phyloP scores from a whole-genome alignment of 306 rosid species.

The Purshia tridentata region DNA sequence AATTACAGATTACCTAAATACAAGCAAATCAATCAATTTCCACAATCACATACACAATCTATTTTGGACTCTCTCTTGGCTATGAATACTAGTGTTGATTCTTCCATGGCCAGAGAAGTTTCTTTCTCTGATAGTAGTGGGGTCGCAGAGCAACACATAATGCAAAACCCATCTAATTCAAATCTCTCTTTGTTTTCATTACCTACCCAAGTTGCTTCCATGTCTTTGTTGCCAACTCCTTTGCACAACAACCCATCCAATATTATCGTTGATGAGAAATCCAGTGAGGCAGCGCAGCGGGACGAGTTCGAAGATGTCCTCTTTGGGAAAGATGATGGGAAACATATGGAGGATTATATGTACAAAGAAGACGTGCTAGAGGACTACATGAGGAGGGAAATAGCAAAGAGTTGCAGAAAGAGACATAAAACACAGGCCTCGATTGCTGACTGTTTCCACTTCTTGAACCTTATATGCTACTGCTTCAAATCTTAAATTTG shows the following conservation, averaged over 20 bases:
- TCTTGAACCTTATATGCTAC: constrained; percentile 19
- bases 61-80: no score
- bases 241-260: no score
- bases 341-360: constrained; percentile 15
- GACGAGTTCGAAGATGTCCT: constrained; percentile 18
- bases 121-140: not conserved
- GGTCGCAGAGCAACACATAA: not conserved
- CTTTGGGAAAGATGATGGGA: constrained; percentile 36
- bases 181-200: not conserved
- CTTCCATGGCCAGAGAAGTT: constrained; percentile 1
- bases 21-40: not conserved
- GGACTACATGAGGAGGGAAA: constrained; percentile 29
- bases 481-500: constrained; percentile 1
- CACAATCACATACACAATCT: no score
- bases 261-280: not conserved
- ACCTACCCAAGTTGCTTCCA: no score
- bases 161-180: not conserved
- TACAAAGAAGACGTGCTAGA: constrained; percentile 38
- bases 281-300: not conserved
- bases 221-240: no score
- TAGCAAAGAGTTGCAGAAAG: constrained; percentile 10
- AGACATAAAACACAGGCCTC: not conserved
- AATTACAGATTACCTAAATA: not conserved
- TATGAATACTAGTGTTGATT: not conserved
- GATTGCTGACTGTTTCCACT: constrained; percentile 24